These are phyloP conservation scores for Apostasia shenzhenica DNA, from an alignment of 106 monocot species.

Conservation along the genomic window DNA sequence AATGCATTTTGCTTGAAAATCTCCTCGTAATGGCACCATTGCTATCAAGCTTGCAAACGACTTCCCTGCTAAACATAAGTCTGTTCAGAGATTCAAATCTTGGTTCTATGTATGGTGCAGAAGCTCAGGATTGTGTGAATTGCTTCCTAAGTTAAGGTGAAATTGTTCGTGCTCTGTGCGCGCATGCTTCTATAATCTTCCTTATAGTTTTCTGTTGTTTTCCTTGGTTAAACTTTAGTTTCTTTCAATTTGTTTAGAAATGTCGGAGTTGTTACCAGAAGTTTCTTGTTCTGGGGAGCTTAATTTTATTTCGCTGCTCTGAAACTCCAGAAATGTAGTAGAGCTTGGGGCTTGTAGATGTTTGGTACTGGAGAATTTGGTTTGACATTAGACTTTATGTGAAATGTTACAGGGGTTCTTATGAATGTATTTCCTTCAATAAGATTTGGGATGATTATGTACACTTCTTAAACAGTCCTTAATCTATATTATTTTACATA, in stretches of 20 bases:
- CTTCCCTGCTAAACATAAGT: too few species aligned
- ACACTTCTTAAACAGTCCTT: too few species aligned
- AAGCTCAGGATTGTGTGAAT: constrained; percentile 4
- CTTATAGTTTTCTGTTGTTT: too few species aligned
- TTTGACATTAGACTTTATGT: too few species aligned
- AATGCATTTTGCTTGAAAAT: neutral
- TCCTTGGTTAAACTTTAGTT: neutral
- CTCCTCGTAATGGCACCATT: too few species aligned
- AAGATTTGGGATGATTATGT: too few species aligned
- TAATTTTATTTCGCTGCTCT: constrained; percentile 34
- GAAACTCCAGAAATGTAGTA: constrained; percentile 11
- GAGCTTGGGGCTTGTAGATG: constrained; percentile 11
- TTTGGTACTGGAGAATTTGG: neutral
- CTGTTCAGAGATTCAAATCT: too few species aligned
- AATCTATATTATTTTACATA: too few species aligned
- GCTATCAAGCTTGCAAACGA: too few species aligned
- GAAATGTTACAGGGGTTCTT: too few species aligned
- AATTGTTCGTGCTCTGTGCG: neutral
- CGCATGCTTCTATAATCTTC: neutral
- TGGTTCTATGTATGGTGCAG: neutral
- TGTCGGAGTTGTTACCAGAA: constrained; percentile 19
- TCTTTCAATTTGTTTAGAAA: neutral
- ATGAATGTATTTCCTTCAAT: too few species aligned
- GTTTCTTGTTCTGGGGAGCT: constrained; percentile 25
- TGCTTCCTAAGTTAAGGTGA: constrained; percentile 1